Percentiles rank a stretch among this genome's conserved stretches.
phyloP scores from a whole-genome alignment of 768 basidiomycete genomes.

The Albatrellus ellisii region DNA sequence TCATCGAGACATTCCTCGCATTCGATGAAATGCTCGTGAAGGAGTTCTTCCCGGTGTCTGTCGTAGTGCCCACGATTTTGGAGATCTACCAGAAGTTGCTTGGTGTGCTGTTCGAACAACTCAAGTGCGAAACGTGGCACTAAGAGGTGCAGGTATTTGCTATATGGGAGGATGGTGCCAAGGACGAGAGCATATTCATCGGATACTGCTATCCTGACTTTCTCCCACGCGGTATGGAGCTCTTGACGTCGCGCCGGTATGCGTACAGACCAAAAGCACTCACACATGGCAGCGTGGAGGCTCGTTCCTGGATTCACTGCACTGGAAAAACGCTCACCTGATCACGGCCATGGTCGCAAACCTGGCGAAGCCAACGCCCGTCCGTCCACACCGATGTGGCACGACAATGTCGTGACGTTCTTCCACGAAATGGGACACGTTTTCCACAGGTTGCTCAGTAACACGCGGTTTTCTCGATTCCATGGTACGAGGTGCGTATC shows the following conservation, averaged over 20 bases:
- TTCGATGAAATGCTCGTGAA: slow-evolving; percentile 73
- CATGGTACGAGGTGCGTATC: slow-evolving; percentile 51
- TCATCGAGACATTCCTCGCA: slow-evolving; percentile 48
- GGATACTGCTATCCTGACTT: slow-evolving; percentile 85
- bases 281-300: slow-evolving; percentile 80
- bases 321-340: slow-evolving; percentile 50
- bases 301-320: slow-evolving; percentile 53
- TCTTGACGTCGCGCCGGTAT: not conserved
- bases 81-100: slow-evolving; percentile 75
- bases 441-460: slow-evolving; percentile 43
- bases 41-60: slow-evolving; percentile 79
- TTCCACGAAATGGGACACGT: slow-evolving; percentile 77
- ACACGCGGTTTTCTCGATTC: slow-evolving; percentile 62
- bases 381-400: no score
- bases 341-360: slow-evolving; percentile 83
- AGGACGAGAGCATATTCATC: slow-evolving; percentile 55
- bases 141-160: slow-evolving; percentile 78
- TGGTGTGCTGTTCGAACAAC: slow-evolving; percentile 49
- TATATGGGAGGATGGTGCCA: slow-evolving; percentile 73
- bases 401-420: slow-evolving; percentile 81
- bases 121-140: slow-evolving; percentile 63
- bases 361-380: slow-evolving; percentile 71
- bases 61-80: slow-evolving; percentile 76
- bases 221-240: slow-evolving; percentile 68
- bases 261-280: slow-evolving; percentile 56